Conservation (phyloP, 805 yeast species). For the Tetrapisispora nanseiensis region DNA sequence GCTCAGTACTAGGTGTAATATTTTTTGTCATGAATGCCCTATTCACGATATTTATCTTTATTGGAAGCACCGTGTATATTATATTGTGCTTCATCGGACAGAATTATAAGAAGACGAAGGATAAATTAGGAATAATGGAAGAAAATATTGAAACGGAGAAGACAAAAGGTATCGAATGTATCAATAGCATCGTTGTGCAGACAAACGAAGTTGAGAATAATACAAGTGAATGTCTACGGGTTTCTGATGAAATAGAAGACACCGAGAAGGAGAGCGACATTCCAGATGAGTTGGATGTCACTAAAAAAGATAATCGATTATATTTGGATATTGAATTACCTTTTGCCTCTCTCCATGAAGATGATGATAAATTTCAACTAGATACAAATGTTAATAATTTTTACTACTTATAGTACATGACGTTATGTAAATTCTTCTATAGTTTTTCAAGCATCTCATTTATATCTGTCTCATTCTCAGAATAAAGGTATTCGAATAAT, state of each 20-base stretch:
- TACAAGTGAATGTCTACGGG: too few relatives aligned
- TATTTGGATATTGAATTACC: neutral
- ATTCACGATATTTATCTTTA: constrained; percentile 62
- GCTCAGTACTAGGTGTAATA: constrained; percentile 84
- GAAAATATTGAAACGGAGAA: neutral
- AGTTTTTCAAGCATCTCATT: neutral
- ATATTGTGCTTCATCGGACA: constrained; percentile 2
- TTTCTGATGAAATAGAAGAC: neutral
- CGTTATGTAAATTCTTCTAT: neutral
- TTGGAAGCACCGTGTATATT: constrained; percentile 59
- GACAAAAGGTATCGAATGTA: too few relatives aligned
- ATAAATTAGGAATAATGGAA: neutral
- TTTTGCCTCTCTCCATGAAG: neutral
- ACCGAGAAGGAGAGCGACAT: too few relatives aligned
- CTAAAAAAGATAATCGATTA: neutral
- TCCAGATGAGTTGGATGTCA: neutral
- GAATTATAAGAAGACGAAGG: neutral
- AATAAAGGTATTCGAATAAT: neutral
- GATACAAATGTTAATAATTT: neutral
- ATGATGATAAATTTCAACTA: neutral
- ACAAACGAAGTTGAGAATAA: too few relatives aligned
- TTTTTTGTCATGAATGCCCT: constrained; percentile 86
- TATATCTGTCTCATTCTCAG: neutral
- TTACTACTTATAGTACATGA: neutral
- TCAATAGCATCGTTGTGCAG: too few relatives aligned